A percentile compares a stretch with the other conserved stretches of the same genome.
Evolutionary conservation across 2,329 filamentous ascomycete genomes (phyloP).

Genomic region (Fusarium buxicola): DNA sequence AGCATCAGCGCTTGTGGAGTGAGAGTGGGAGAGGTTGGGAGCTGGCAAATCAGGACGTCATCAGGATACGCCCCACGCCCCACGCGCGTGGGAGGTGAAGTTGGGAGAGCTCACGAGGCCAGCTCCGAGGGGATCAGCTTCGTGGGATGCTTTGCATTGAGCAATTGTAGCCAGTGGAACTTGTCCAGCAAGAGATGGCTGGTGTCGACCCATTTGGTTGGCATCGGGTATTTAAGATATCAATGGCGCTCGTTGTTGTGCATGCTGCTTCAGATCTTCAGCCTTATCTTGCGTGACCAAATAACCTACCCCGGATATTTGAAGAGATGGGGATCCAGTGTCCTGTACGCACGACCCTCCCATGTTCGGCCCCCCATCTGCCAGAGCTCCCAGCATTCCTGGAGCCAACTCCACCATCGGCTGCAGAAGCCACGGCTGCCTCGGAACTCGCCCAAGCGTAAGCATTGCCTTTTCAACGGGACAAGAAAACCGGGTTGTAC

Average conservation of each 20-base stretch:
- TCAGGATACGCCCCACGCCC: conserved; percentile 44
- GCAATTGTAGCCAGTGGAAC: conserved; percentile 1
- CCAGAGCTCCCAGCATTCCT: not conserved
- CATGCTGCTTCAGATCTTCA: conserved; percentile 30
- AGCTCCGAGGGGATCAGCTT: conserved; percentile 20
- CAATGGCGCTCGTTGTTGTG: conserved; percentile 18
- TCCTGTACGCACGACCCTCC: conserved; percentile 10
- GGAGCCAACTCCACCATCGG: not conserved
- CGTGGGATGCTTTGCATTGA: conserved; percentile 11
- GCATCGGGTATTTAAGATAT: conserved; percentile 22
- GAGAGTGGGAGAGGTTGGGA: conserved; percentile 45
- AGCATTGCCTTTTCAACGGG: not conserved
- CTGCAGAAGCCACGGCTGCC: conserved; percentile 18
- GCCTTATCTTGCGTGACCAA: conserved; percentile 39
- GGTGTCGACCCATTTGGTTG: conserved; percentile 3
- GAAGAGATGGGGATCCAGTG: conserved; percentile 25
- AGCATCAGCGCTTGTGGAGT: conserved; percentile 46
- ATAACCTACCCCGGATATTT: conserved; percentile 30
- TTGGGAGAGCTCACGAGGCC: conserved; percentile 41
- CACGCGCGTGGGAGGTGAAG: conserved; percentile 44
- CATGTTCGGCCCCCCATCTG: not conserved
- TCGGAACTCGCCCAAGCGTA: conserved; percentile 8
- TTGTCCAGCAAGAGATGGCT: conserved; percentile 2
- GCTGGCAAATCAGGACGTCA: conserved; percentile 43
- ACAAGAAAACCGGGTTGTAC: conserved; percentile 32